Evolutionary conservation across 148 eudicot genomes (phyloP).

Genomic region (Vaccinium myrtillus): DNA sequence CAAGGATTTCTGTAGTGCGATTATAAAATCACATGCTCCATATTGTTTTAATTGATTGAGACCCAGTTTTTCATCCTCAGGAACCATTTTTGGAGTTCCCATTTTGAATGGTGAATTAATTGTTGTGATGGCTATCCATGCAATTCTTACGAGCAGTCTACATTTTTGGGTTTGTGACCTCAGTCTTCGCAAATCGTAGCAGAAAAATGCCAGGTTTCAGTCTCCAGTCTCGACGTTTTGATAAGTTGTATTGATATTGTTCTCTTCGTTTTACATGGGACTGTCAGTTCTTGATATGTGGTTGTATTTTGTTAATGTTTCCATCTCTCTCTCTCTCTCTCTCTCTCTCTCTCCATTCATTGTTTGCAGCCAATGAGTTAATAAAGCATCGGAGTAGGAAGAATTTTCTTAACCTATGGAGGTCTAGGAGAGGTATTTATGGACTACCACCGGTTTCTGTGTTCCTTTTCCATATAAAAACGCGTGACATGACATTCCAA

Average conservation of each 20-base stretch:
- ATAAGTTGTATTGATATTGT: not conserved
- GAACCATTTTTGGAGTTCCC: conserved; percentile 1
- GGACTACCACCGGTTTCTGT: not conserved
- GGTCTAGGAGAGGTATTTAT: not conserved
- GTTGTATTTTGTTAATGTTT: not conserved
- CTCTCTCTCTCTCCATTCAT: not conserved
- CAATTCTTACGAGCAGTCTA: not conserved
- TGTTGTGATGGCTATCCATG: not conserved
- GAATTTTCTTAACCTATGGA: not conserved
- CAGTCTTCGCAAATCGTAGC: not conserved
- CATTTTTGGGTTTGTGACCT: not conserved
- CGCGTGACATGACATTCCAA: not conserved
- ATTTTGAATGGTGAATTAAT: not conserved
- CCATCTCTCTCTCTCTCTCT: not conserved
- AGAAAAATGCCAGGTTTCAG: conserved; percentile 1
- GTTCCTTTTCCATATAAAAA: not conserved
- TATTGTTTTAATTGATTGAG: not conserved
- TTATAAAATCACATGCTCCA: not conserved
- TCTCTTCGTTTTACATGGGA: not conserved
- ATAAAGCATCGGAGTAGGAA: not conserved
- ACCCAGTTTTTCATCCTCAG: not conserved
- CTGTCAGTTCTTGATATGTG: not conserved
- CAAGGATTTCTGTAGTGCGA: not conserved
- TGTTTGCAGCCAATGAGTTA: not conserved
- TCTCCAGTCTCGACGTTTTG: not conserved